These are phyloP conservation scores for Phanerochaete sordida DNA, from an alignment of 768 basidiomycete species.

Conservation along the genomic window DNA sequence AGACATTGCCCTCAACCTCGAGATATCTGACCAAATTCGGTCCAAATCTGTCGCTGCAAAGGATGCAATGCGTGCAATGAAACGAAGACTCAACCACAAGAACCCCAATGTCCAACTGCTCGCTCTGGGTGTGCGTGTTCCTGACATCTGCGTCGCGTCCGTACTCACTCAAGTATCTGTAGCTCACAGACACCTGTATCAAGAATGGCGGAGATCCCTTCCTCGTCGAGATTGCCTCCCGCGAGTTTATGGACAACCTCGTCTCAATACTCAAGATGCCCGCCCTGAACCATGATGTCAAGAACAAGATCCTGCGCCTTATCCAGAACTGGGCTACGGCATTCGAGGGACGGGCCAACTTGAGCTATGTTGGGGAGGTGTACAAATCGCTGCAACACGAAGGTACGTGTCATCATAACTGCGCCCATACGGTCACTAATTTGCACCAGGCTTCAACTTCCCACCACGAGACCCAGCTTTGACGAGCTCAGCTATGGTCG, in stretches of 20 bases:
- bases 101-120: conserved; percentile 94
- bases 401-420: conserved; percentile 45
- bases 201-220: conserved; percentile 98
- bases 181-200: conserved; percentile 89
- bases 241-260: conserved; percentile 93
- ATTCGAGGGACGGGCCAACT: conserved; percentile 74
- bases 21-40: conserved; percentile 95
- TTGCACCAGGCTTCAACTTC: conserved; percentile 66
- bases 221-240: conserved; percentile 74
- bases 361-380: conserved; percentile 74
- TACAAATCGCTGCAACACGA: conserved; percentile 75
- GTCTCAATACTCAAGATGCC: conserved; percentile 84
- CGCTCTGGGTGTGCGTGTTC: conserved; percentile 71
- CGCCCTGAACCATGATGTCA: conserved; percentile 75
- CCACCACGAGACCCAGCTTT: conserved; percentile 73
- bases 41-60: conserved; percentile 84
- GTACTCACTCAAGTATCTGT: conserved; percentile 8
- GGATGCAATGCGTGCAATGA: conserved; percentile 85
- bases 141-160: not conserved
- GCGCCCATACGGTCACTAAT: not conserved
- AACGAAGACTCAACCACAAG: conserved; percentile 84
- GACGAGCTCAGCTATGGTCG: conserved; percentile 81
- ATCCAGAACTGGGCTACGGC: conserved; percentile 95
- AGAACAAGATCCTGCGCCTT: conserved; percentile 67
- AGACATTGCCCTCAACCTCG: conserved; percentile 90